Conservation (phyloP, 2,329 filamentous ascomycete species). For the Trichophyton schoenleinii region DNA sequence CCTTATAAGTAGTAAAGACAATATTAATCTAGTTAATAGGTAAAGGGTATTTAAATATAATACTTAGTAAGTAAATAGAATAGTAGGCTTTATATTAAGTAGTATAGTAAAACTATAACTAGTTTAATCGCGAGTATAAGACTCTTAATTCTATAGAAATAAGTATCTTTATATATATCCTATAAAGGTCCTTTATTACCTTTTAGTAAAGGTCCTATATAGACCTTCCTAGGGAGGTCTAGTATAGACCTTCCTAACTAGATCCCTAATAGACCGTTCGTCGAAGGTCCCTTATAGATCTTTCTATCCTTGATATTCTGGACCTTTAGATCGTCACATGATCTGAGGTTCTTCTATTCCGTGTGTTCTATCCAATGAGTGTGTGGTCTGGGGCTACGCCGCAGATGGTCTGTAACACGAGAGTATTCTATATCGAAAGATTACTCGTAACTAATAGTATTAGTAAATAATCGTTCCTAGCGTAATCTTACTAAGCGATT, state of each 20-base stretch:
- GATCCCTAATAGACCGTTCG: too few species aligned
- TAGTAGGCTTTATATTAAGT: background rate
- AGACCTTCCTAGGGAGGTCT: too few species aligned
- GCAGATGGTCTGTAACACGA: background rate
- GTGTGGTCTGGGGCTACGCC: background rate
- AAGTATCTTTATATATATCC: background rate
- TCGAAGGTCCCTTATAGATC: too few species aligned
- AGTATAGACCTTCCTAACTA: background rate
- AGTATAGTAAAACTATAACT: background rate
- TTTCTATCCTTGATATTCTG: background rate
- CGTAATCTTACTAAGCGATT: too few species aligned
- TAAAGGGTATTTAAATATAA: background rate
- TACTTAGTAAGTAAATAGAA: background rate
- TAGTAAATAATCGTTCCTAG: too few species aligned
- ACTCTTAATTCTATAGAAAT: background rate
- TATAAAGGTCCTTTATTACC: background rate
- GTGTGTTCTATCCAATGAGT: background rate
- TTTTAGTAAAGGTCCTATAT: background rate
- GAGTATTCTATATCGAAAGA: too few species aligned
- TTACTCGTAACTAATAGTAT: too few species aligned
- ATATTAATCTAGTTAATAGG: background rate
- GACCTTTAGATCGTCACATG: background rate
- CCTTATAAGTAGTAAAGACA: background rate
- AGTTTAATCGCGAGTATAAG: background rate
- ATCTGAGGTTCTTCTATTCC: background rate